Evolutionary conservation across 73 alveolate species (phyloP), one percentile per base, ranked within the genome.

Genomic region (Stentor coeruleus): DNA sequence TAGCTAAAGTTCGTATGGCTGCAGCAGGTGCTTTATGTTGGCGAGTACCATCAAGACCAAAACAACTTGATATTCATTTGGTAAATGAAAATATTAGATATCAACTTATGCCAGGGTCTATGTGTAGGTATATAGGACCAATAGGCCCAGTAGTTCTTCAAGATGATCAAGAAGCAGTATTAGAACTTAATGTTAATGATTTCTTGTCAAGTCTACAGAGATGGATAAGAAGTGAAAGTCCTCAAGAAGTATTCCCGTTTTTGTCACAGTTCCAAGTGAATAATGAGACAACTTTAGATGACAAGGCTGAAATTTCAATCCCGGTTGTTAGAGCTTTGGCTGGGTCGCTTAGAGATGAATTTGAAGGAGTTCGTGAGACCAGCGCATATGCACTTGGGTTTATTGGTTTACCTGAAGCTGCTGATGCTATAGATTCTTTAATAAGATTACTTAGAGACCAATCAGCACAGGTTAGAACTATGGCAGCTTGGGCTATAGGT

Each of bases 401-500:
- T n/a, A 89, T 95, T 38, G 99, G 99, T 1, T 75, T 95, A 20
- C 99, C 99, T 1, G 99, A 95, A 82, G 94, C 95, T 28, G 77
- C 88, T 3, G 76, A 84, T 39, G 89, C 98, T 15, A 88, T 91
- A 33, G 98, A 95, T 80, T 90, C 88, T 74, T 85, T 95, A 42
- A 93, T 91, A 41, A 86, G 79, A 39, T 73, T 80, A 59, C 76
- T 94, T 28, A 82, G 76, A 42, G 98, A 95, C 84, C 92, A 88
- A 38, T 95, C 95, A 84, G 86, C 95, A 3, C 88, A 95, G 81
- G 99, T 95, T 0, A 87, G 95, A 83, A 93, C 98, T 14, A 93
- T 93, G 95, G 89, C 95, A 74, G 92, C 95, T 0, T 95, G 98
- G 98, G 95, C 94, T 26, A 59, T 95, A 14, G 99, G 99, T 6